Evolutionary conservation across 192 early-diverging fungal species (phyloP).

Genomic region (Coemansia aciculifera): DNA sequence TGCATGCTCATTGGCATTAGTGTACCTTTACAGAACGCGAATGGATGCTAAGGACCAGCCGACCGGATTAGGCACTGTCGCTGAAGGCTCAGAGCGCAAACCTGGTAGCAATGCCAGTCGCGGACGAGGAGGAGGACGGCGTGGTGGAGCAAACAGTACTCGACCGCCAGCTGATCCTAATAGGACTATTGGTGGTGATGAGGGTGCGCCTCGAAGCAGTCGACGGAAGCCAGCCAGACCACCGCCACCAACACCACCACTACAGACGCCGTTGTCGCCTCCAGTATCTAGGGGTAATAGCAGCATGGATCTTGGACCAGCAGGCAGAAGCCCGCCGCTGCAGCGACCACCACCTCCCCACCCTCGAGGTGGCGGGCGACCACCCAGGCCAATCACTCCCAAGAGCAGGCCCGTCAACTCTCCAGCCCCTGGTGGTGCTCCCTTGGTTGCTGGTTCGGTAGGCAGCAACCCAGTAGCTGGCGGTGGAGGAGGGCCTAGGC

Average conservation of each 20-base stretch:
- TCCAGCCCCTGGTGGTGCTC: not conserved
- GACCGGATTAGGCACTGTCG: not conserved
- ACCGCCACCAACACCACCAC: not conserved
- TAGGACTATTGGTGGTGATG: not conserved
- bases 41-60: conserved; percentile 10
- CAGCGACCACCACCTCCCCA: not conserved
- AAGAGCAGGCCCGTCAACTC: not conserved
- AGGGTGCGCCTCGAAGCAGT: not conserved
- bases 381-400: not conserved
- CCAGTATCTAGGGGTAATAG: not conserved
- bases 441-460: not conserved
- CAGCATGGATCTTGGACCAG: not conserved
- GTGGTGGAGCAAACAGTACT: not conserved
- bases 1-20: conserved; percentile 7
- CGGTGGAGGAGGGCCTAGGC: not conserved
- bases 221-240: conserved; percentile 1
- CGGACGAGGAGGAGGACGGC: not conserved
- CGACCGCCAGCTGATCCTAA: not conserved
- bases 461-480: not conserved
- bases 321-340: not conserved
- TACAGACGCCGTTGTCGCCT: not conserved
- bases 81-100: not conserved
- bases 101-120: not conserved
- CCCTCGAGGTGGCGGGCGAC: not conserved
- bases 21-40: not conserved